Percentiles rank a stretch among this genome's conserved stretches.
Evolutionary conservation across 2,329 filamentous ascomycete genomes (phyloP).

Genomic region (Fusarium sp.): DNA sequence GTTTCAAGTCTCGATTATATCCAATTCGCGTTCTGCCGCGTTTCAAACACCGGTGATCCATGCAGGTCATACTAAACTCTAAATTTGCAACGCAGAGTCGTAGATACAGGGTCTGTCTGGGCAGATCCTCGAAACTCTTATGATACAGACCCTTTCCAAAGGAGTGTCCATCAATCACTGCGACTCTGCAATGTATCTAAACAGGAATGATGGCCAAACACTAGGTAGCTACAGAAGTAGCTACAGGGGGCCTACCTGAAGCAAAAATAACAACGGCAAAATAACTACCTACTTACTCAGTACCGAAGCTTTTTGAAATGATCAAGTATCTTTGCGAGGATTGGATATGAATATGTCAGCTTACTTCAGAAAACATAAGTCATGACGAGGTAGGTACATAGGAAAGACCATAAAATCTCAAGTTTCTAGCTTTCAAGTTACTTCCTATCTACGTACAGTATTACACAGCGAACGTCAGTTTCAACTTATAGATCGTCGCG

Average conservation of each 20-base stretch:
- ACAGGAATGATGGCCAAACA: neutral
- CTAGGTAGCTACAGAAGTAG: too few species aligned
- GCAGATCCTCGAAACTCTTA: slow-evolving; percentile 7
- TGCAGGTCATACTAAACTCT: slow-evolving; percentile 15
- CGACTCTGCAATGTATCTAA: neutral
- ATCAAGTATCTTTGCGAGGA: neutral
- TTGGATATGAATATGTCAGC: neutral
- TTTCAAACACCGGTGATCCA: slow-evolving; percentile 19
- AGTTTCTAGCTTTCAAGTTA: neutral
- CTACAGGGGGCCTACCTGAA: neutral
- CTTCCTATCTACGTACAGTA: neutral
- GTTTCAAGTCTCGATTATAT: slow-evolving; percentile 1
- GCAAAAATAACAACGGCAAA: neutral
- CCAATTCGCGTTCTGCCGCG: neutral
- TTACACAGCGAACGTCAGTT: neutral
- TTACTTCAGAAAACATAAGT: neutral
- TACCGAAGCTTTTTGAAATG: neutral
- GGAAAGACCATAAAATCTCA: neutral
- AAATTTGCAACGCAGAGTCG: neutral
- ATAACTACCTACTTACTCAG: too few species aligned
- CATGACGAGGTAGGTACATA: neutral
- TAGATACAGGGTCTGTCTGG: neutral
- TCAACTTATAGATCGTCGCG: slow-evolving; percentile 3
- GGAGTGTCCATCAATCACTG: neutral
- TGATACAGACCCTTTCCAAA: slow-evolving; percentile 1